phyloP scores from a whole-genome alignment of 140 eudicot genomes.

The Cichorium intybus region DNA sequence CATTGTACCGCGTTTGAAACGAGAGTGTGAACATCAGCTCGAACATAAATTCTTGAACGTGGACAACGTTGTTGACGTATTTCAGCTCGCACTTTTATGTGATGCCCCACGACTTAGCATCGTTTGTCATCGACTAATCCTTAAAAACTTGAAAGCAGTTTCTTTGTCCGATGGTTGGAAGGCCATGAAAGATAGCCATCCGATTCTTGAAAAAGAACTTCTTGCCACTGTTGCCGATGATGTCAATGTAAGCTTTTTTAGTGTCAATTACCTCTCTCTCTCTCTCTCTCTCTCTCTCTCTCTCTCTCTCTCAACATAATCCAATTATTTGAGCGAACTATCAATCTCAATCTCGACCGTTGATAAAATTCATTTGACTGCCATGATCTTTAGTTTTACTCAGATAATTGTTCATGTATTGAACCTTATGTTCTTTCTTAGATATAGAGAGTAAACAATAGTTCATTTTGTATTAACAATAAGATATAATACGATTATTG shows the following conservation, averaged over 20 bases:
- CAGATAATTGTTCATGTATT: too few relatives aligned
- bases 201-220: constrained; percentile 67
- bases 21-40: constrained; percentile 59
- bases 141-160: constrained; percentile 58
- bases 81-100: constrained; percentile 88
- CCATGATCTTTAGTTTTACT: too few relatives aligned
- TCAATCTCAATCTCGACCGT: too few relatives aligned
- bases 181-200: constrained; percentile 85
- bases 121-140: constrained; percentile 69
- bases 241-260: constrained; percentile 57
- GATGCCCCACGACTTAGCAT: constrained; percentile 88
- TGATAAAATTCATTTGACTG: too few relatives aligned
- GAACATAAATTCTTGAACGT: constrained; percentile 53
- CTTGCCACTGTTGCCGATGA: constrained; percentile 40
- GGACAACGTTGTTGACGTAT: constrained; percentile 71
- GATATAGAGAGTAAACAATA: too few relatives aligned
- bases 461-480: neutral
- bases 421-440: too few relatives aligned
- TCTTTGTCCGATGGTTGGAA: constrained; percentile 77
- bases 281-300: neutral
- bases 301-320: too few relatives aligned
- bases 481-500: neutral
- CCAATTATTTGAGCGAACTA: too few relatives aligned
- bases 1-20: constrained; percentile 68
- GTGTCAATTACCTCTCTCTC: neutral